A percentile compares a stretch with the other conserved stretches of the same genome.
Evolutionary conservation across 1,284 basidiomycete genomes (phyloP).

Genomic region (Microbotryum scabiosae): DNA sequence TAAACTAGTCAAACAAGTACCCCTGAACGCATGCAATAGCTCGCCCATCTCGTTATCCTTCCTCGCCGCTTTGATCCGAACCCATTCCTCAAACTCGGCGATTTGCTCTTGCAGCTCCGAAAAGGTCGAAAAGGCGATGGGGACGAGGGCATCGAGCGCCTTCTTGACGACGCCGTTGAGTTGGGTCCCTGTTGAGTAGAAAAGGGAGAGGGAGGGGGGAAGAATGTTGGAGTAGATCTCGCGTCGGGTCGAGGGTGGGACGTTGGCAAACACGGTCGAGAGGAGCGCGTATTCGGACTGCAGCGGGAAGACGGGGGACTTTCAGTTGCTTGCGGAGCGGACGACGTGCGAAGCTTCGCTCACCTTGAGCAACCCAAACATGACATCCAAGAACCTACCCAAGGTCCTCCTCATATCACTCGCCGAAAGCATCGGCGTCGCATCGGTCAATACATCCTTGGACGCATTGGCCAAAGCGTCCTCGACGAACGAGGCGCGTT

Average conservation of each 20-base stretch:
- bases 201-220: constrained; percentile 27
- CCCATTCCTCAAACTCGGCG: constrained; percentile 33
- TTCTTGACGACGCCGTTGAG: constrained; percentile 36
- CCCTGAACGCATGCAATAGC: constrained; percentile 35
- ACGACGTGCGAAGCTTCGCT: not conserved
- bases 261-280: constrained; percentile 20
- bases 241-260: not conserved
- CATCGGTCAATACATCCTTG: constrained; percentile 24
- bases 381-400: constrained; percentile 23
- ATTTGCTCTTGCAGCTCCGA: constrained; percentile 28
- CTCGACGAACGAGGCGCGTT: constrained; percentile 18
- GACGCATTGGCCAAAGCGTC: constrained; percentile 13
- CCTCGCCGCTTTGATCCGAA: constrained; percentile 27
- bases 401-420: constrained; percentile 8
- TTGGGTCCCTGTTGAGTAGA: constrained; percentile 27
- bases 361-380: constrained; percentile 26
- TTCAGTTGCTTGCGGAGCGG: no score
- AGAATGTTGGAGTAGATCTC: constrained; percentile 30
- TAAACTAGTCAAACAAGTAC: constrained; percentile 34
- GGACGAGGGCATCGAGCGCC: constrained; percentile 30
- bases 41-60: constrained; percentile 38
- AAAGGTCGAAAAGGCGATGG: constrained; percentile 34
- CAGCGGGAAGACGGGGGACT: not conserved
- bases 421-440: constrained; percentile 7
- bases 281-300: constrained; percentile 27